These are phyloP conservation scores for Fusarium sp. DNA, from an alignment of 2,329 filamentous ascomycete species.

Conservation along the genomic window DNA sequence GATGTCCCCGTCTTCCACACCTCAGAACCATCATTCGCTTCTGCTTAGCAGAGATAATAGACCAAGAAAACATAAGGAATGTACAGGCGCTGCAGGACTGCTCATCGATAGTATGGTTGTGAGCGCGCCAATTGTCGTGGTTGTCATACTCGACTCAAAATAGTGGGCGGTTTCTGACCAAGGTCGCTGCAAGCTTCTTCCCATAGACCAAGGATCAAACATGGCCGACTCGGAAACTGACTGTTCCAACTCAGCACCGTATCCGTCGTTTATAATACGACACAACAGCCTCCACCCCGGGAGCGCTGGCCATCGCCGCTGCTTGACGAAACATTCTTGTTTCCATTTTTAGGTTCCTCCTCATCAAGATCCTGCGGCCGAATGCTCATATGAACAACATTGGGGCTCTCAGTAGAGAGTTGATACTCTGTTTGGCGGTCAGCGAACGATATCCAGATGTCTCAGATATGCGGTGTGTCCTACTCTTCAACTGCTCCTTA, in stretches of 20 bases:
- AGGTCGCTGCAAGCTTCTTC: constrained; percentile 16
- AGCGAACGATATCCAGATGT: constrained; percentile 3
- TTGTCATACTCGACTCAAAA: constrained; percentile 11
- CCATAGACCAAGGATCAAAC: constrained; percentile 5
- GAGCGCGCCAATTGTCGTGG: constrained; percentile 7
- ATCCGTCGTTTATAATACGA: constrained; percentile 58
- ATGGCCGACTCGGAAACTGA: constrained; percentile 13
- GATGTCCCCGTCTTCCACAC: constrained; percentile 42
- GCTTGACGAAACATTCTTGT: constrained; percentile 59
- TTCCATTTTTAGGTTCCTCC: constrained; percentile 76
- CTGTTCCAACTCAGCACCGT: constrained; percentile 13
- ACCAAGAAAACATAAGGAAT: constrained; percentile 41
- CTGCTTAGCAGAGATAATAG: constrained; percentile 39
- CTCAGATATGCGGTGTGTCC: constrained; percentile 45
- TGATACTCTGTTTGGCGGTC: constrained; percentile 76
- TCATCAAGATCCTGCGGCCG: constrained; percentile 88
- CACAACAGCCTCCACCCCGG: constrained; percentile 60
- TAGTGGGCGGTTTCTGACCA: constrained; percentile 9
- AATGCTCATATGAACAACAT: constrained; percentile 95
- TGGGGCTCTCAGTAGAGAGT: constrained; percentile 78
- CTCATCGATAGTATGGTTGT: constrained; percentile 3
- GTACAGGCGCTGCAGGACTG: constrained; percentile 16
- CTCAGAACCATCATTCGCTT: constrained; percentile 40
- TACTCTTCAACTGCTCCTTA: constrained; percentile 86
- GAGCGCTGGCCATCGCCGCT: constrained; percentile 55